Percentiles rank a stretch among this genome's conserved stretches.
Evolutionary conservation across 202 grass and related monocot genomes (phyloP).

Genomic region (Panicum hallii): DNA sequence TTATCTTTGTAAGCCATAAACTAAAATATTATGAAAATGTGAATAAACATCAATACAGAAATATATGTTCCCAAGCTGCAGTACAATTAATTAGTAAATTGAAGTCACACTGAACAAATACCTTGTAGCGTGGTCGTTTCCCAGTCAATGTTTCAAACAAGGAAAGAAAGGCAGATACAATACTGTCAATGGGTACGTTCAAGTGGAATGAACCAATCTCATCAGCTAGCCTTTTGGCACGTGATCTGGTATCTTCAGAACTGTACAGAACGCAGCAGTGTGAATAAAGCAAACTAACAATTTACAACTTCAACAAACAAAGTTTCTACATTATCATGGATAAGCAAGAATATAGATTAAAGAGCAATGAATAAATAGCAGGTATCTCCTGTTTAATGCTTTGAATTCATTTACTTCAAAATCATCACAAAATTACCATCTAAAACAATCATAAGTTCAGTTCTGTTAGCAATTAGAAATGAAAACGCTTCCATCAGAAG

Average conservation of each 20-base stretch:
- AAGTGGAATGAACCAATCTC: constrained; percentile 93
- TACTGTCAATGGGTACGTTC: constrained; percentile 76
- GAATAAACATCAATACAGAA: constrained; percentile 28
- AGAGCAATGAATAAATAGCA: constrained; percentile 1
- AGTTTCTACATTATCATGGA: neutral
- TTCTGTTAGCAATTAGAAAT: neutral
- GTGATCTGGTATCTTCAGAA: constrained; percentile 87
- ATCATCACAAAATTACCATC: neutral
- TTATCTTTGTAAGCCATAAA: constrained; percentile 14
- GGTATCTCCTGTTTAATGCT: constrained; percentile 6
- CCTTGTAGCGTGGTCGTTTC: constrained; percentile 79
- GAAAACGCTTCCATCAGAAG: constrained; percentile 1
- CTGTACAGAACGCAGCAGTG: constrained; percentile 52
- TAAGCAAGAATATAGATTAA: constrained; percentile 31
- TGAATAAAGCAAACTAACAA: constrained; percentile 37
- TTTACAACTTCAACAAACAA: constrained; percentile 38
- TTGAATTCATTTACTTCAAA: neutral
- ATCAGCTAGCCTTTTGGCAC: constrained; percentile 79
- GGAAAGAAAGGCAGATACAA: constrained; percentile 89
- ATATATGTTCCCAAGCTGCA: constrained; percentile 10
- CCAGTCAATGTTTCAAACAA: constrained; percentile 87
- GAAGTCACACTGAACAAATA: constrained; percentile 39
- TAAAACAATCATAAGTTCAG: neutral
- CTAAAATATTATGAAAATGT: constrained; percentile 17
- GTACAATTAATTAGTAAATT: constrained; percentile 31